These are phyloP conservation scores for thale cress (Arabidopsis thaliana) DNA, from an alignment of 345 rosid genomes.

Conservation along the genomic window DNA sequence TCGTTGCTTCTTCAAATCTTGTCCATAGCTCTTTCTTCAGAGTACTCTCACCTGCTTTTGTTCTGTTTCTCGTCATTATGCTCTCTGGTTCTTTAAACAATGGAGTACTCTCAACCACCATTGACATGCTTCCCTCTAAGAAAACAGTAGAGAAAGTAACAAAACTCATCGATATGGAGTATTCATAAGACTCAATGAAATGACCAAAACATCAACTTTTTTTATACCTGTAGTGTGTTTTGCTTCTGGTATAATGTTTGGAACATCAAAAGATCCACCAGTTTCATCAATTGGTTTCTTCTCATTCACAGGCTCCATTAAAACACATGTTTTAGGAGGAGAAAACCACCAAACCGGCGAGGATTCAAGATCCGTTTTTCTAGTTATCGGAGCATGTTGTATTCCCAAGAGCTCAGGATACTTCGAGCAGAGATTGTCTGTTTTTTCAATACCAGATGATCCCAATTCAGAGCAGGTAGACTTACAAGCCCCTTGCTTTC, in stretches of 20 bases:
- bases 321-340: conserved; percentile 83
- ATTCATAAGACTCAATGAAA: conserved; percentile 7
- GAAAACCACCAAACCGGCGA: conserved; percentile 88
- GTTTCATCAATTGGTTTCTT: conserved; percentile 39
- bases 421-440: conserved; percentile 54
- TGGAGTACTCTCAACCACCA: conserved; percentile 64
- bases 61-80: conserved; percentile 53
- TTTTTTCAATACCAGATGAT: conserved; percentile 57
- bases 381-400: conserved; percentile 51
- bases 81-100: conserved; percentile 63
- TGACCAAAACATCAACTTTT: not conserved
- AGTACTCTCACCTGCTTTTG: conserved; percentile 81
- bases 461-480: conserved; percentile 65
- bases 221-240: conserved; percentile 33
- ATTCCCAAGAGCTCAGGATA: conserved; percentile 83
- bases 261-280: conserved; percentile 27
- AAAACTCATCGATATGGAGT: not conserved
- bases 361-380: conserved; percentile 55
- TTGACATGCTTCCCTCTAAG: conserved; percentile 34
- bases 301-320: conserved; percentile 68
- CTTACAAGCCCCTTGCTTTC: conserved; percentile 46
- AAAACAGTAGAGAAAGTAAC: conserved; percentile 13
- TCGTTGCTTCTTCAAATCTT: conserved; percentile 84
- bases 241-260: conserved; percentile 21
- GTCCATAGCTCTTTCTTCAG: conserved; percentile 95